These are phyloP conservation scores for Exsudoporus frostii DNA, from an alignment of 768 basidiomycete genomes.

Conservation along the genomic window DNA sequence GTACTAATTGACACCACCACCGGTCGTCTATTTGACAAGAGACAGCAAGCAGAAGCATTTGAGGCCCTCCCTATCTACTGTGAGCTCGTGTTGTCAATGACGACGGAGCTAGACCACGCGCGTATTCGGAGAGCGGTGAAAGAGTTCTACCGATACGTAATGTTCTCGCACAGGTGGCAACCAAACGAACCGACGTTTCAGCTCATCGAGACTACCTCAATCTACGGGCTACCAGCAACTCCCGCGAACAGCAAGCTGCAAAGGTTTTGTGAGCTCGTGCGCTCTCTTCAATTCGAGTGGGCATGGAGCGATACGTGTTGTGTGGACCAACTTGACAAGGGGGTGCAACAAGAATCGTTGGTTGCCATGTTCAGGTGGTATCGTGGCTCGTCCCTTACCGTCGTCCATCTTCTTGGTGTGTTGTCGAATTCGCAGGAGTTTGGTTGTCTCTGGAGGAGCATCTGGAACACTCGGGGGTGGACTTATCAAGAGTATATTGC, in stretches of 20 bases:
- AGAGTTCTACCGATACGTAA: slow-evolving; percentile 7
- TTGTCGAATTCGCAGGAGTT: not conserved
- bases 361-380: slow-evolving; percentile 17
- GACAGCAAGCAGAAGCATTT: slow-evolving; percentile 9
- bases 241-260: slow-evolving; percentile 3
- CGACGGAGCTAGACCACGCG: not conserved
- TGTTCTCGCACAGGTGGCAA: slow-evolving; percentile 13
- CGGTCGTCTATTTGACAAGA: slow-evolving; percentile 8
- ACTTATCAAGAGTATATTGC: slow-evolving; percentile 15
- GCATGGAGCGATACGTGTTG: slow-evolving; percentile 19
- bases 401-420: slow-evolving; percentile 11
- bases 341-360: slow-evolving; percentile 12
- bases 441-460: not conserved
- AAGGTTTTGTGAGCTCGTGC: not conserved
- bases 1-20: slow-evolving; percentile 5
- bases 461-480: slow-evolving; percentile 16
- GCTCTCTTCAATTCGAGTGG: slow-evolving; percentile 9
- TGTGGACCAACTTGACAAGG: not conserved
- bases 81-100: slow-evolving; percentile 7
- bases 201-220: not conserved
- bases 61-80: not conserved
- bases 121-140: slow-evolving; percentile 7
- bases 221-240: slow-evolving; percentile 4
- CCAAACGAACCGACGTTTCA: slow-evolving; percentile 4
- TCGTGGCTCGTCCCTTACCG: slow-evolving; percentile 4